Conservation (phyloP, 176 grass and related monocot genomes). For the Bothriochloa decipiens region DNA sequence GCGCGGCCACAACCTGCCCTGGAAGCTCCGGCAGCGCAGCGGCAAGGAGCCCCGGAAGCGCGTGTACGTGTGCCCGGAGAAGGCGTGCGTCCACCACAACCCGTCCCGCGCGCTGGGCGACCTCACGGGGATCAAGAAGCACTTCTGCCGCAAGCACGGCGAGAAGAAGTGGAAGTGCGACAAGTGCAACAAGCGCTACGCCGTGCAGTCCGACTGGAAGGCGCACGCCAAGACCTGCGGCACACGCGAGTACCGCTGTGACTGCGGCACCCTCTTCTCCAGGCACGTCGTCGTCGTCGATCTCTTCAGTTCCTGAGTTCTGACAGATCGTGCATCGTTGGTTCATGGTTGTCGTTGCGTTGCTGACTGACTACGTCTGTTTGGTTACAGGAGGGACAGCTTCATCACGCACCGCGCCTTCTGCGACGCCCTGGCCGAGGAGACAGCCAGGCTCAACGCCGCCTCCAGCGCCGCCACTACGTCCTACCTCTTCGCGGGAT, state of each 20-base stretch:
- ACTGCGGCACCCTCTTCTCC: conserved; percentile 89
- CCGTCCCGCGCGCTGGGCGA: conserved; percentile 76
- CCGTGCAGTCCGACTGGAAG: conserved; percentile 99
- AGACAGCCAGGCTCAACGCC: conserved; percentile 59
- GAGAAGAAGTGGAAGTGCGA: conserved; percentile 99
- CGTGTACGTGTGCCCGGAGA: conserved; percentile 92
- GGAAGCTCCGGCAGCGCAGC: conserved; percentile 88
- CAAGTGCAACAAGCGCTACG: conserved; percentile 84
- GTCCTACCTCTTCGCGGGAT: conserved; percentile 43
- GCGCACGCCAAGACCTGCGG: conserved; percentile 94
- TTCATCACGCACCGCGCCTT: conserved; percentile 95
- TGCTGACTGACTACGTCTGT: too few relatives aligned
- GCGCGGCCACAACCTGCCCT: conserved; percentile 85
- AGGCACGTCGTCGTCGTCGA: too few relatives aligned
- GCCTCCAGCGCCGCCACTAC: conserved; percentile 16
- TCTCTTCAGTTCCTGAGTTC: too few relatives aligned
- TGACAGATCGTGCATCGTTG: too few relatives aligned
- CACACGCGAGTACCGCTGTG: conserved; percentile 82
- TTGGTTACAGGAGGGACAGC: conserved; percentile 86
- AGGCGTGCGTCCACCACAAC: conserved; percentile 89
- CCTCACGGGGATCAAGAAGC: conserved; percentile 97
- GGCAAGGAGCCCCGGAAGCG: conserved; percentile 77
- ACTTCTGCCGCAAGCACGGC: conserved; percentile 97
- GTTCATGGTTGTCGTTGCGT: too few relatives aligned
- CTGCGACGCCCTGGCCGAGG: conserved; percentile 83